Evolutionary conservation across 345 rosid genomes (phyloP), one percentile per base, ranked within the genome.

Genomic region (Passiflora organensis): DNA sequence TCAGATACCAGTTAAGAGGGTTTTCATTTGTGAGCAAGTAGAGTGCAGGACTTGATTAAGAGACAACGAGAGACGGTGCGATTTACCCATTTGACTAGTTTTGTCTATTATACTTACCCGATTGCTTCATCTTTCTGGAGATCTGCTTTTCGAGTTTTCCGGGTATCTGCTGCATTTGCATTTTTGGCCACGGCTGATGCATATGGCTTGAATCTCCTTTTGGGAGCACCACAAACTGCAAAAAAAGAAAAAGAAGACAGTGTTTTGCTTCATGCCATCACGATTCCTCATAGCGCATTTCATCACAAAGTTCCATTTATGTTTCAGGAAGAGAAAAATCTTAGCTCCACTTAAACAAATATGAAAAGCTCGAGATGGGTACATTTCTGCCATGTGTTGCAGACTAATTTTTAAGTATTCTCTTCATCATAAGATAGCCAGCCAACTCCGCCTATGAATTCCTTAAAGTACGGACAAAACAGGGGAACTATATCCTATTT

Each of bases 161-260:
- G 75, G 41, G 66, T 79, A 44, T 72, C 85, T 13, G 53, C 65
- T 36, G 64, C 81, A 34, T 93, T 88, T 0, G 76, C 91, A 60
- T 76, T 77, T 75, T 71, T 93, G 54, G 70, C 17, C 62, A 82
- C 91, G n/a, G 81, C 56, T 0, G 95, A 86, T 45, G 62, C 55
- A 62, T 82, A 93, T 15, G 78, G 56, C 76, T 74, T 88, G 38
- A 91, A 88, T 58, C 99, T 80, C 60, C 99, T 69, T 65, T 93
- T 93, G 6, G 99, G 95, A 65, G 96, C 98, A 56, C 89, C 95
- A 65, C 96, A 93, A 44, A 93, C 99, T 88, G 84, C 76, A 74
- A 52, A 51, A 11, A 12, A 5, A 36, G 12, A 36, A 37, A 15
- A 3, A 41, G n/a, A 39, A 10, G 3, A 41, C 5, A 1, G 9